These are phyloP conservation scores for Helenozyma rhizophorensis DNA, from an alignment of 805 yeast species.

Conservation along the genomic window DNA sequence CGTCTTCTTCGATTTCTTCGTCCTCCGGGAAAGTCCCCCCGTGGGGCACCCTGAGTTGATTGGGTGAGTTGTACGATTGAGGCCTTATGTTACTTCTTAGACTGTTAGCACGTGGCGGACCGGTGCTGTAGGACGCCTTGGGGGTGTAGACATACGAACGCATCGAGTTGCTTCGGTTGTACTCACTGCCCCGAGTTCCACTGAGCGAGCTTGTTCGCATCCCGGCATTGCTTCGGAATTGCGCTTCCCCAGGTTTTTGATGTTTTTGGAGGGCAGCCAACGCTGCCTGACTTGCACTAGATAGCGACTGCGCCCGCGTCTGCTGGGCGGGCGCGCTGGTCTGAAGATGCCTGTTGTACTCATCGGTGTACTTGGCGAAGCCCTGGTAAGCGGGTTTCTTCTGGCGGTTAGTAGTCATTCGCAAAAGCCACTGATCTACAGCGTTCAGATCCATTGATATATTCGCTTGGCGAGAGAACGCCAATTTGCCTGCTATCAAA, in stretches of 20 bases:
- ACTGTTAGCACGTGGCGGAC: slow-evolving; percentile 21
- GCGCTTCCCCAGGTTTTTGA: slow-evolving; percentile 14
- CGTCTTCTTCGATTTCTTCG: slow-evolving; percentile 17
- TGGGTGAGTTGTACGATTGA: slow-evolving; percentile 1
- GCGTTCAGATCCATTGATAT: too few relatives aligned
- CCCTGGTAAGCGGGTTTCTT: slow-evolving; percentile 24
- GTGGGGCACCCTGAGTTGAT: background rate
- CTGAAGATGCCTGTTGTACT: slow-evolving; percentile 18
- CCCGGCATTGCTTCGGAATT: background rate
- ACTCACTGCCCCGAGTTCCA: background rate
- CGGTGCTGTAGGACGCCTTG: slow-evolving; percentile 34
- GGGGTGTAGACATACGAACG: slow-evolving; percentile 36
- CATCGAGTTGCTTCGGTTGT: slow-evolving; percentile 28
- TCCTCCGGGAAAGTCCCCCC: slow-evolving; percentile 13
- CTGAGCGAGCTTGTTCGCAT: slow-evolving; percentile 18
- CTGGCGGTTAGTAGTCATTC: slow-evolving; percentile 8
- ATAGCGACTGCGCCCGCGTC: slow-evolving; percentile 21
- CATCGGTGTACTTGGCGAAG: slow-evolving; percentile 29
- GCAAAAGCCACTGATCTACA: too few relatives aligned
- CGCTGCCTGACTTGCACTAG: slow-evolving; percentile 39
- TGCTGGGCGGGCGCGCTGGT: slow-evolving; percentile 14
- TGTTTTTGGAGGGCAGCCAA: slow-evolving; percentile 37
- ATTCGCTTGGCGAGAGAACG: too few relatives aligned
- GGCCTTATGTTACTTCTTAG: background rate
- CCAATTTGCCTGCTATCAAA: too few relatives aligned